Evolutionary conservation across 805 yeast species (phyloP).

Genomic region (Yamadazyma olivae): DNA sequence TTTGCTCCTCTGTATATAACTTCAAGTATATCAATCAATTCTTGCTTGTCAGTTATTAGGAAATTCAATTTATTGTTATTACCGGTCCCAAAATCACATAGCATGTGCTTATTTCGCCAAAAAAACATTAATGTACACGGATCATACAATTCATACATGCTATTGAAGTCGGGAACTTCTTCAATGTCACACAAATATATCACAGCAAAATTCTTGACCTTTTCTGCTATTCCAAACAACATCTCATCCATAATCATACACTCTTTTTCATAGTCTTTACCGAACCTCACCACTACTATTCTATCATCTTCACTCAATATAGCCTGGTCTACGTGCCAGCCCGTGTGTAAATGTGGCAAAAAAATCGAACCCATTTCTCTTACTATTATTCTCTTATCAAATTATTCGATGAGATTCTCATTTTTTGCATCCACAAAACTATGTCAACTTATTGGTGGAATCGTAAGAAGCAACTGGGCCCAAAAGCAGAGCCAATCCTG

Average conservation of each 20-base stretch:
- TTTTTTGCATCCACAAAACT: constrained; percentile 10
- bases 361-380: constrained; percentile 73
- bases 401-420: constrained; percentile 1
- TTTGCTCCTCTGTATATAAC: constrained; percentile 87
- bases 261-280: constrained; percentile 69
- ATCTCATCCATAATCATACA: constrained; percentile 92
- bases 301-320: constrained; percentile 87
- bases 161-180: constrained; percentile 83
- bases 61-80: constrained; percentile 93
- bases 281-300: constrained; percentile 85
- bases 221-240: constrained; percentile 73
- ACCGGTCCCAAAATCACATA: constrained; percentile 99
- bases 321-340: constrained; percentile 99
- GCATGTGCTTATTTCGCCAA: constrained; percentile 89
- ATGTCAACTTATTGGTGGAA: neutral
- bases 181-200: constrained; percentile 86
- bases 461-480: no score
- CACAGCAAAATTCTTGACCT: constrained; percentile 82
- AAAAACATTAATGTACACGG: constrained; percentile 94
- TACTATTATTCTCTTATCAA: no score
- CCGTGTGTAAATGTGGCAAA: constrained; percentile 75
- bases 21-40: constrained; percentile 86
- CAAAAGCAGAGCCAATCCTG: neutral
- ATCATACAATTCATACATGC: constrained; percentile 87
- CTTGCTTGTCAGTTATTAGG: constrained; percentile 71